Evolutionary conservation across 2,329 filamentous ascomycete genomes (phyloP), one percentile per base, ranked within the genome.

Genomic region (Tolypocladium ophioglossoides): DNA sequence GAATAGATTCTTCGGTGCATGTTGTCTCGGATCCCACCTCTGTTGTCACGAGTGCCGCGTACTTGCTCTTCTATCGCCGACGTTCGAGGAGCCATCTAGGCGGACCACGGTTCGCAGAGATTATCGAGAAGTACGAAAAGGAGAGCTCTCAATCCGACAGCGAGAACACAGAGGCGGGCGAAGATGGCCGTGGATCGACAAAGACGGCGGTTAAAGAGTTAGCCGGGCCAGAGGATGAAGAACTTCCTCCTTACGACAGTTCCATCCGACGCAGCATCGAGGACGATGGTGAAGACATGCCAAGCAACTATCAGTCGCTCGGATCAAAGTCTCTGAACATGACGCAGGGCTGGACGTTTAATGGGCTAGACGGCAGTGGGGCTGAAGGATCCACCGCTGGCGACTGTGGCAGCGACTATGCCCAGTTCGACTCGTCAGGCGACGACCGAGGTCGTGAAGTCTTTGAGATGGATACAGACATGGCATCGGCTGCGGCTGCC

Each of bases 51-150:
- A 72, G 81, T 18, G 85, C 87, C 22, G 94, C 94, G 0, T 99
- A 99, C 70, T 79, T 99, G 12, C 78, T 99, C 37, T 99, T 99
- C 76, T 99, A 99, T 73, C 89, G 94, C 41, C 87, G 94, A 55
- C 86, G 90, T 59, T 89, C 90, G 6, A 77, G 80, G 9, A 72
- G 71, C 57, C 87, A 90, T 58, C 82, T 99, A 60, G 94, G 94
- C 55, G 91, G 91, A 30, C 78, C 85, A 47, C 80, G 80, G 52
- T 85, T 96, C 56, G 80, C 85, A 61, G 76, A 85, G 59, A 83
- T 96, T 51, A 76, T 89, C 53, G 79, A 84, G 52, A 76, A 78
- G 54, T 87, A 80, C 64, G 77, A 78, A 58, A 78, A 79, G 51
- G 74, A 78, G 57, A 78, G 78, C 50, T 73, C 73, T 48, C 67